phyloP scores from a whole-genome alignment of 2,329 filamentous ascomycete species.

The Cladosporium sphaerospermum region DNA sequence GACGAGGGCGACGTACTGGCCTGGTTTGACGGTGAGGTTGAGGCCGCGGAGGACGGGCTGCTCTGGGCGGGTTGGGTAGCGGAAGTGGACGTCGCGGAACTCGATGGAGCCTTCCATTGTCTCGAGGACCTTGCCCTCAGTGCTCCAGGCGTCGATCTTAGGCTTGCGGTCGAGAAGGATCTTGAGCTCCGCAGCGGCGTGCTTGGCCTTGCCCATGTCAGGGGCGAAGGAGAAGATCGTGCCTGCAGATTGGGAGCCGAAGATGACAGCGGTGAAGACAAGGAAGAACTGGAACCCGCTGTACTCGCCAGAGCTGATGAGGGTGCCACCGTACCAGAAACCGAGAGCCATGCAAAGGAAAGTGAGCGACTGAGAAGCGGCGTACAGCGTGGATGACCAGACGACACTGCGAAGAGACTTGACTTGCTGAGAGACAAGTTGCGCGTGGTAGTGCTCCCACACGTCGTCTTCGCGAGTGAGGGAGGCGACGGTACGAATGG shows the following conservation, averaged over 20 bases:
- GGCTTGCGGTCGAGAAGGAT: slow-evolving; percentile 77
- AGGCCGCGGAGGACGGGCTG: slow-evolving; percentile 87
- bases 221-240: slow-evolving; percentile 84
- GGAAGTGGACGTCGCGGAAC: slow-evolving; percentile 88
- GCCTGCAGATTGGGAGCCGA: slow-evolving; percentile 86
- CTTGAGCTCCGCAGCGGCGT: slow-evolving; percentile 75
- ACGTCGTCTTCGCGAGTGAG: slow-evolving; percentile 84
- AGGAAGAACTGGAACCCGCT: slow-evolving; percentile 83
- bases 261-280: slow-evolving; percentile 81
- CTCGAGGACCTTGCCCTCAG: slow-evolving; percentile 57
- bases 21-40: slow-evolving; percentile 65
- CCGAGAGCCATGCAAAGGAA: slow-evolving; percentile 80
- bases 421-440: slow-evolving; percentile 60
- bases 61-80: slow-evolving; percentile 84
- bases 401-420: slow-evolving; percentile 66
- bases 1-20: slow-evolving; percentile 82
- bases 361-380: slow-evolving; percentile 73
- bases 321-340: slow-evolving; percentile 84
- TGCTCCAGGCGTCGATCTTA: slow-evolving; percentile 73
- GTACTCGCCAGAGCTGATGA: slow-evolving; percentile 68
- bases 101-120: slow-evolving; percentile 72
- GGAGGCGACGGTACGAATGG: slow-evolving; percentile 88
- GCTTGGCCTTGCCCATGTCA: slow-evolving; percentile 87
- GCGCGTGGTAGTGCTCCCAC: slow-evolving; percentile 60
- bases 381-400: slow-evolving; percentile 73